Conservation (phyloP, 495 filamentous ascomycete species). For the Penicillium macrosclerotiorum region DNA sequence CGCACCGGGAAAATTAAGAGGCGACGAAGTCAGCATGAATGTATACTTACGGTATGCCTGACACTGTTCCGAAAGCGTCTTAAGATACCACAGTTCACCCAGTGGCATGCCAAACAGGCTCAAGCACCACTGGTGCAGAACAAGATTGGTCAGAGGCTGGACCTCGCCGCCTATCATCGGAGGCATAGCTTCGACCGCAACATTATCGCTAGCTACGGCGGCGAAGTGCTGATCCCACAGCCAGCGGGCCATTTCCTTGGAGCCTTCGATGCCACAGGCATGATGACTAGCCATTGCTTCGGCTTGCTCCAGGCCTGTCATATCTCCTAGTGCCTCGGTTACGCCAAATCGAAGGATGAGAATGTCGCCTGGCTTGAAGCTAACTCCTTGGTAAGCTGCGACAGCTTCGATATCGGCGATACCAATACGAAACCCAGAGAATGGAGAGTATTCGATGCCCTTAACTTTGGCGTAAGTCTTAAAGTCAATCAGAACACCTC, state of each 20-base stretch:
- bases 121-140: slow-evolving; percentile 43
- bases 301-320: slow-evolving; percentile 31
- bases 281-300: slow-evolving; percentile 6
- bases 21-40: slow-evolving; percentile 46
- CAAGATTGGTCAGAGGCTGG: slow-evolving; percentile 12
- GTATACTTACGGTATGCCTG: slow-evolving; percentile 34
- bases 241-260: slow-evolving; percentile 27
- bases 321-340: slow-evolving; percentile 31
- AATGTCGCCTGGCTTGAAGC: slow-evolving; percentile 41
- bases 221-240: slow-evolving; percentile 33
- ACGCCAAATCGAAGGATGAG: slow-evolving; percentile 46
- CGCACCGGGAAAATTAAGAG: slow-evolving; percentile 44
- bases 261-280: slow-evolving; percentile 25
- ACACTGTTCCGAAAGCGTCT: slow-evolving; percentile 49
- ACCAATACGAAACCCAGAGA: slow-evolving; percentile 32
- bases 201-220: slow-evolving; percentile 31
- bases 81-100: slow-evolving; percentile 63
- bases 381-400: slow-evolving; percentile 28
- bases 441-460: slow-evolving; percentile 32
- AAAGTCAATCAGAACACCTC: slow-evolving; percentile 49
- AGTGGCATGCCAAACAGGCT: slow-evolving; percentile 50
- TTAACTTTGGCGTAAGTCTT: slow-evolving; percentile 34
- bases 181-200: slow-evolving; percentile 27
- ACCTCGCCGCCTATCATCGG: slow-evolving; percentile 17
- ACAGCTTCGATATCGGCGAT: slow-evolving; percentile 30